Evolutionary conservation across 345 rosid species (phyloP), one percentile per base, ranked within the genome.

Genomic region (Eucalyptus viminalis): DNA sequence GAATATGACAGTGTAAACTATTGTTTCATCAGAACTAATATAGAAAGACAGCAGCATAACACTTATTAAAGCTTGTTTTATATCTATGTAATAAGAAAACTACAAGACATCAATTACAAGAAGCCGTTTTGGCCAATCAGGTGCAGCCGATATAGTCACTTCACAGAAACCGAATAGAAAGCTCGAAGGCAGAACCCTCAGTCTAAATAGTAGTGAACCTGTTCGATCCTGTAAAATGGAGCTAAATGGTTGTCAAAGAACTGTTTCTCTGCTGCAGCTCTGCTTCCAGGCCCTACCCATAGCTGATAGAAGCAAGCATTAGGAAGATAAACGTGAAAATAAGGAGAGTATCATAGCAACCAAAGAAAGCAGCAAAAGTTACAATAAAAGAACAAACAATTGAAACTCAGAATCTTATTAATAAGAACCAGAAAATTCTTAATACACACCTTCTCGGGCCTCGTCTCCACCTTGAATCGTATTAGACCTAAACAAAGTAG

Each of bases 261-360:
- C 45, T 76, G 93, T 91, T 98, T 98, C 94, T 98, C 98, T 92
- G 93, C 96, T 22, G 98, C 98, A 92, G 96, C 99, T 94, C 90
- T 96, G 91, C 99, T 98, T 89, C 99, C 97, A 88, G 97, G 95
- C 72, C 98, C 99, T 87, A 98, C 99, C 99, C 99, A 98, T 88
- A 98, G 95, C 99, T 98, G 95, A 92, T 94, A 92, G 76, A 90
- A 69, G 92, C 34, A 87, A 88, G 86, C 58, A 81, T 88, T 21
- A 88, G 12, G 87, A 89, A 80, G 34, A 90, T 34, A 49, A 80
- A 44, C 31, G 24, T 21, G 9, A 40, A 40, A 87, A 87, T n/a
- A 89, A 80, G 65, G 29, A 69, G 49, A 69, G 40, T 31, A 58
- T 37, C 9, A 89, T 89, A 40, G 85, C 47, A 40, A 37, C 44